Evolutionary conservation across 495 filamentous ascomycete species (phyloP), one percentile per base, ranked within the genome.

Genomic region (Penicillium robsamsonii): DNA sequence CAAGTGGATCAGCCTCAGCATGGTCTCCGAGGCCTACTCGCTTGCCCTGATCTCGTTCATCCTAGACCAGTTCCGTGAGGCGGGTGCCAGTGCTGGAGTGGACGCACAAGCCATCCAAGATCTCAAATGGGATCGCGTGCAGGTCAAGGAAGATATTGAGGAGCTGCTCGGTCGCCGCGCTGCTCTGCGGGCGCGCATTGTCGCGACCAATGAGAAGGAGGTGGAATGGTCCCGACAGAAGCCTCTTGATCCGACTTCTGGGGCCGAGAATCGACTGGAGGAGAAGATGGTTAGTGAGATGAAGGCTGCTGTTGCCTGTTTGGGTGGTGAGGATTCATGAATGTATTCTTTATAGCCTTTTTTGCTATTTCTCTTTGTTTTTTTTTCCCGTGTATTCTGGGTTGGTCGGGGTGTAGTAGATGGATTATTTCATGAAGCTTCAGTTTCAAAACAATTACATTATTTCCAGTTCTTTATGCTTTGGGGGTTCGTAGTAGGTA

Each of bases 61-160:
- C 12, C 72, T 96, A 0, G 76, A 76, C 5, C 78, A 75, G 4
- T 79, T 86, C 63, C 78, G 89, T 6, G 71, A 79, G 35, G 81
- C 81, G 9, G 86, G 85, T 31, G 70, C 79, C 29, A 80, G 79
- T 25, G 76, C 76, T 0, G 84, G 79, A 1, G 66, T 87, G 15
- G 80, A 87, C 29, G 78, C 83, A 9, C 68, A 69, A n/a, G 76
- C 84, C 17, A 84, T 96, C 12, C 73, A 76, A 50, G 77, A 81
- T 31, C 75, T 95, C 40, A 79, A 81, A 59, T 96, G 89, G 87
- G 89, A 95, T 61, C 76, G 77, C 40, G 75, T 69, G 11, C 75
- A 78, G 24, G 79, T 91, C 53, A 82, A 85, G 62, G 91, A 94
- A 66, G 89, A 92, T 62, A 83, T 92, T 40, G 88, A 93, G 56